Evolutionary conservation across 1,139 yeast species (phyloP), one percentile per base, ranked within the genome.

Genomic region (Nakaseomyces uthaithaninus): DNA sequence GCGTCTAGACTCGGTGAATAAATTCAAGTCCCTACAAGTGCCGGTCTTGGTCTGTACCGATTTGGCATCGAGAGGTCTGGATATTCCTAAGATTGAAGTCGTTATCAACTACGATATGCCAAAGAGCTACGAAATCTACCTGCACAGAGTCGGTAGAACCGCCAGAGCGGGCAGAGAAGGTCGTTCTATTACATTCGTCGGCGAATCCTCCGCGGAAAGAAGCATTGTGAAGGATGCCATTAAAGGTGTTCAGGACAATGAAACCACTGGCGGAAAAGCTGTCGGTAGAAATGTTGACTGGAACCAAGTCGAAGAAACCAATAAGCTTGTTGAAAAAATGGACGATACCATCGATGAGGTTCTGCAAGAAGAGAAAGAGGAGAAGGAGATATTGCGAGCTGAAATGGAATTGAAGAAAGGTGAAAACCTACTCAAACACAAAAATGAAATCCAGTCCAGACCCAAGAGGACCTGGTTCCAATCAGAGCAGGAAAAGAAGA

Each of bases 151-250:
- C 47, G 98, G 98, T 66, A 84, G 99, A 73, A 91, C 98, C 42
- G 99, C 98, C 9, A 85, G 99, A 75, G 99, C 96, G 40, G 98
- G 98, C 27, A 76, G 97, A 63, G 86, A 84, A 42, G 99, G 99
- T 72, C 74, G 75, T 43, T 82, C 96, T 36, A 81, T 91, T 36
- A 80, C 97, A 3, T 78, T 91, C 61, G 98, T 93, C 8, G 97
- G 97, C 15, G 98, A 91, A 60, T 71, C 85, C 2, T 70, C 85
- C 17, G 75, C 72, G 44, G 98, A 91, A 52, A 77, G 98, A 65
- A 68, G 74, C 33, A 86, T 93, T 53, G 97, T 91, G 12, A 87
- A 83, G 60, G 85, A 79, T 20, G 94, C 95, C 2, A 78, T 91
- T 50, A 82, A 79, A 56, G 72, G 77, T 43, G 75, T 74, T 3